Evolutionary conservation across 2,329 filamentous ascomycete species (phyloP).

Genomic region (Magnaporthiopsis poae): DNA sequence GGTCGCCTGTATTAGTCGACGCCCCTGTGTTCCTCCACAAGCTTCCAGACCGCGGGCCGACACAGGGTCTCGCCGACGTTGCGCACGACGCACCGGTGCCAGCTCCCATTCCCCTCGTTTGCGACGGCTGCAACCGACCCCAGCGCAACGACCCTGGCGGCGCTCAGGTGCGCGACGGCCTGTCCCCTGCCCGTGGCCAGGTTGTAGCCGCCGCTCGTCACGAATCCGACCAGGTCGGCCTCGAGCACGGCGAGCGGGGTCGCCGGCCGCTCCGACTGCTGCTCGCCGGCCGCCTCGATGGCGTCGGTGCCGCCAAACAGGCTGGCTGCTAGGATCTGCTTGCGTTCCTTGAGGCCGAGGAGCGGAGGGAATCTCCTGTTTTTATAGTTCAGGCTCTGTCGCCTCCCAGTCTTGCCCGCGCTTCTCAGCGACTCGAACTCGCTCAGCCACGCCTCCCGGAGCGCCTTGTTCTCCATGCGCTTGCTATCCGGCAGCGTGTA

Average conservation of each 20-base stretch:
- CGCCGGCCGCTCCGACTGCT: slow-evolving; percentile 23
- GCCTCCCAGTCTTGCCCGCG: neutral
- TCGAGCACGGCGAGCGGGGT: slow-evolving; percentile 59
- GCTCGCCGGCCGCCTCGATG: slow-evolving; percentile 25
- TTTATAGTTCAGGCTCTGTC: slow-evolving; percentile 12
- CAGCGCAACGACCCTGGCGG: slow-evolving; percentile 44
- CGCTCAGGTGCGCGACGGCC: slow-evolving; percentile 62
- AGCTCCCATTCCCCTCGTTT: slow-evolving; percentile 20
- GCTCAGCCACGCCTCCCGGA: slow-evolving; percentile 64
- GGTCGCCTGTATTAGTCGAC: neutral
- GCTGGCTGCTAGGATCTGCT: slow-evolving; percentile 34
- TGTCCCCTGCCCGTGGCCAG: slow-evolving; percentile 65
- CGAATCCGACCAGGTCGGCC: slow-evolving; percentile 75
- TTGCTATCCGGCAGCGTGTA: slow-evolving; percentile 64
- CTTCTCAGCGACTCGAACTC: slow-evolving; percentile 27
- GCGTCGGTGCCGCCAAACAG: slow-evolving; percentile 30
- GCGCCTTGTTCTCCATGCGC: slow-evolving; percentile 26
- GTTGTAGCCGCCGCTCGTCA: slow-evolving; percentile 78
- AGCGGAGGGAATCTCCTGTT: slow-evolving; percentile 15
- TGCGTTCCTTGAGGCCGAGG: slow-evolving; percentile 28
- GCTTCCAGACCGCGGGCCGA: neutral
- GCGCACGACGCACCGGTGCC: slow-evolving; percentile 58
- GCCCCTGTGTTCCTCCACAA: slow-evolving; percentile 4
- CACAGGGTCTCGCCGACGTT: slow-evolving; percentile 57
- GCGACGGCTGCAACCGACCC: slow-evolving; percentile 16